Evolutionary conservation across 148 eudicot genomes (phyloP), one percentile per base, ranked within the genome.

Genomic region (Chenopodium berlandieri): DNA sequence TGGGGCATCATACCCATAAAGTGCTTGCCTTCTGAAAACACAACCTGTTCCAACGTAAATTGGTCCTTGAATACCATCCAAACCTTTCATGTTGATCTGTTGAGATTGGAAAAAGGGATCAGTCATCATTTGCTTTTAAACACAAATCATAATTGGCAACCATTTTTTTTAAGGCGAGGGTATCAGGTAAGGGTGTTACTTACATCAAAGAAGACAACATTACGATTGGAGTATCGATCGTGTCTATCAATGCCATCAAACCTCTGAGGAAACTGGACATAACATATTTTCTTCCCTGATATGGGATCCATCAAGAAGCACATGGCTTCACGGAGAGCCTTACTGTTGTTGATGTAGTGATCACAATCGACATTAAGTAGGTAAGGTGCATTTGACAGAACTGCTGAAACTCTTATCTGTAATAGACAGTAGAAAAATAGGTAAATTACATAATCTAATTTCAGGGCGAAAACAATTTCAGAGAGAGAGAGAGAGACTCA

Each of bases 291-390:
- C 92, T 96, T 96, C 50, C 99, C 99, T 11, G 95, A 90, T 50
- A 91, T 91, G 16, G 95, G 98, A 81, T 96, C 99, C 98, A 96
- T 94, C 91, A 96, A 84, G 89, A 96, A 96, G 80, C 99, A 96
- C 99, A 96, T 96, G 79, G 98, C 87, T 87, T 96, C 99, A 27
- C 99, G 87, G 0, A 96, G 95, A 65, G 98, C 99, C 86, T 92
- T 94, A 80, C 97, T 88, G 80, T 96, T 96, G 86, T 96, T 90
- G 75, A 96, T 94, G 79, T 96, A 96, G 88, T 94, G 97, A 90
- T 96, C 99, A 84, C 97, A 96, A 83, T 96, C 98, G 22, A 96
- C 95, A 73, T 96, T 94, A 50, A 96, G 94, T 65, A 96, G 82
- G 89, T 90, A 96, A 44, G 98, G 94, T 12, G 98, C 97, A 89